Evolutionary conservation across 306 rosid genomes (phyloP).

Genomic region (Cucumis hystrix): DNA sequence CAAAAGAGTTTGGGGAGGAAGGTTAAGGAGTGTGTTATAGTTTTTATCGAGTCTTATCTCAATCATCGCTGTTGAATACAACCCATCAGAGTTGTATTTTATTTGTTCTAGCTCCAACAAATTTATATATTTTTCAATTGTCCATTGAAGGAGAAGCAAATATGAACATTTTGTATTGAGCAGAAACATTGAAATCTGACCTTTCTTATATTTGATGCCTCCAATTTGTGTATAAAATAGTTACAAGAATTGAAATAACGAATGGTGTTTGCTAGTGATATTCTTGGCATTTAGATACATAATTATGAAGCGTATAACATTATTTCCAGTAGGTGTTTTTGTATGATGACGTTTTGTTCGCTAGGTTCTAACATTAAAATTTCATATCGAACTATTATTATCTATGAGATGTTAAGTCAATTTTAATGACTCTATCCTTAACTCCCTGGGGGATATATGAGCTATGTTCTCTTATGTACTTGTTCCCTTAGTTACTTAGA

Average conservation of each 20-base stretch:
- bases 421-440: too few relatives aligned
- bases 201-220: background rate
- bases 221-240: background rate
- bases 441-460: too few relatives aligned
- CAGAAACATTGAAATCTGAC: background rate
- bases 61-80: conserved; percentile 21
- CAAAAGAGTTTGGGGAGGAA: conserved; percentile 97
- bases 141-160: background rate
- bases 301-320: background rate
- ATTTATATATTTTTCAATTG: conserved; percentile 15
- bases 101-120: conserved; percentile 29
- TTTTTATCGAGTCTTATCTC: conserved; percentile 24
- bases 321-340: too few relatives aligned
- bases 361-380: too few relatives aligned
- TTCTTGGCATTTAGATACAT: background rate
- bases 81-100: conserved; percentile 26
- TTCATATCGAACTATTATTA: too few relatives aligned
- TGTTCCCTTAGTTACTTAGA: too few relatives aligned
- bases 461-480: too few relatives aligned
- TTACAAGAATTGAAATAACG: background rate
- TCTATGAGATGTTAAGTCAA: too few relatives aligned
- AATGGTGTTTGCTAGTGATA: background rate
- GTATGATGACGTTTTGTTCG: too few relatives aligned
- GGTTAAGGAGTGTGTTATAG: conserved; percentile 48
- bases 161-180: conserved; percentile 1